Evolutionary conservation across 306 rosid species (phyloP).

Genomic region (Argentina anserina): DNA sequence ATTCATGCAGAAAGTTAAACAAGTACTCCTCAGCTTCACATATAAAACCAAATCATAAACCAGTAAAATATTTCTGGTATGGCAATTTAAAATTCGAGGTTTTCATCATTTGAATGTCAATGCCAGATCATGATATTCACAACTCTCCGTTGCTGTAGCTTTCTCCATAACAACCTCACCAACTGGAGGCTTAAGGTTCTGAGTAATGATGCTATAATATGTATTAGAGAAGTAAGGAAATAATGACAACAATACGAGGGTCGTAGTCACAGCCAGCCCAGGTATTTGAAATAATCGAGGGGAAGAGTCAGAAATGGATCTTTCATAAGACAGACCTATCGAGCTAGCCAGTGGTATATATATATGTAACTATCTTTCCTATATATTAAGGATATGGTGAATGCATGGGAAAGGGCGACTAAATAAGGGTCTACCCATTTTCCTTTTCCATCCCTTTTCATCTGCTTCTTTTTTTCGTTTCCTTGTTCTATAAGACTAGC

Average conservation of each 20-base stretch:
- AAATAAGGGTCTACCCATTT: constrained; percentile 27
- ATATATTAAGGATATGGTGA: constrained; percentile 35
- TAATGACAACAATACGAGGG: constrained; percentile 23
- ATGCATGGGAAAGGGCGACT: constrained; percentile 35
- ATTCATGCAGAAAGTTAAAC: constrained; percentile 7
- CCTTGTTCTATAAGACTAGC: constrained; percentile 21
- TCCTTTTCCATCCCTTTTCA: constrained; percentile 24
- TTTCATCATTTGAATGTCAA: not conserved
- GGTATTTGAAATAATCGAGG: constrained; percentile 49
- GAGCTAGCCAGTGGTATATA: constrained; percentile 2
- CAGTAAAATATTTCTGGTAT: not conserved
- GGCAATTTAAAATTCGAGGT: not conserved
- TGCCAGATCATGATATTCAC: constrained; percentile 33
- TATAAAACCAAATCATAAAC: not conserved
- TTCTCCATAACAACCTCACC: constrained; percentile 44
- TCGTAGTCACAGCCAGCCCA: constrained; percentile 49
- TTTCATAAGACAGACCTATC: constrained; percentile 33
- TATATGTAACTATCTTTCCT: constrained; percentile 29
- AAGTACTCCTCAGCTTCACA: constrained; percentile 3
- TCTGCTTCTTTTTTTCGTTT: constrained; percentile 21
- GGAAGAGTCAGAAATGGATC: constrained; percentile 45
- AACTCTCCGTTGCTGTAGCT: constrained; percentile 49
- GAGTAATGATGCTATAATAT: constrained; percentile 11
- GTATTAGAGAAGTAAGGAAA: not conserved
- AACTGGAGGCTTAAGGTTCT: constrained; percentile 15